These are phyloP conservation scores for Vachellia pachyceras DNA, from an alignment of 306 rosid genomes.

Conservation along the genomic window DNA sequence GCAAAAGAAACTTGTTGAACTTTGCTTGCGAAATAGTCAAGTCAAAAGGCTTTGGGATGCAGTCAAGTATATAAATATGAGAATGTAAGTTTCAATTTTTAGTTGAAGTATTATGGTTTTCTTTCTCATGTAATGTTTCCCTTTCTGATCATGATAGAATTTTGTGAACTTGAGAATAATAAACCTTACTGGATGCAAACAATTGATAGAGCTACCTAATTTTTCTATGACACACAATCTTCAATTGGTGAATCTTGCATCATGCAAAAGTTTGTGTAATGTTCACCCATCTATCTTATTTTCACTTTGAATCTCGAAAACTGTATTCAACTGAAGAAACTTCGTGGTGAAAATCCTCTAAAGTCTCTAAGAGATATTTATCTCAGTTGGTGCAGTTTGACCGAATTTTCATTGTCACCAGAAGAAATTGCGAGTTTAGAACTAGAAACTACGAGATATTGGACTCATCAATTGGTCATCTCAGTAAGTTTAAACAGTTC, in stretches of 20 bases:
- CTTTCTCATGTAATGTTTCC: neutral
- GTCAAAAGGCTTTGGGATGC: slow-evolving; percentile 35
- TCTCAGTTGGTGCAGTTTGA: slow-evolving; percentile 13
- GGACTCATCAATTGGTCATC: slow-evolving; percentile 22
- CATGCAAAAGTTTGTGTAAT: neutral
- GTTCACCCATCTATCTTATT: slow-evolving; percentile 27
- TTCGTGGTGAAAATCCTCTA: neutral
- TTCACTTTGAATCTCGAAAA: neutral
- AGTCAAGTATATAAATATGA: slow-evolving; percentile 12
- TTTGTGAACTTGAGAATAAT: neutral
- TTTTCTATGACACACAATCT: slow-evolving; percentile 21
- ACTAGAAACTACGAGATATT: slow-evolving; percentile 18
- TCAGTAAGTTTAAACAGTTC: neutral
- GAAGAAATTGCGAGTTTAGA: neutral
- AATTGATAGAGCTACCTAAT: slow-evolving; percentile 29
- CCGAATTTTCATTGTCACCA: slow-evolving; percentile 8
- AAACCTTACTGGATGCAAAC: neutral
- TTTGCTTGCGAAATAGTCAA: neutral
- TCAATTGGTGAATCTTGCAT: neutral
- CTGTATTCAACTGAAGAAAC: slow-evolving; percentile 16
- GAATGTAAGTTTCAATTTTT: neutral
- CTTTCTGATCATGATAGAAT: slow-evolving; percentile 5
- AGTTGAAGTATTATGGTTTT: neutral
- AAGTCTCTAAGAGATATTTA: neutral
- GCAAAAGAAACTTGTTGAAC: too few species aligned